Percentiles rank a stretch among this genome's conserved stretches.
Conservation (phyloP, 768 basidiomycete genomes). For the Phylloporus arenicola region DNA sequence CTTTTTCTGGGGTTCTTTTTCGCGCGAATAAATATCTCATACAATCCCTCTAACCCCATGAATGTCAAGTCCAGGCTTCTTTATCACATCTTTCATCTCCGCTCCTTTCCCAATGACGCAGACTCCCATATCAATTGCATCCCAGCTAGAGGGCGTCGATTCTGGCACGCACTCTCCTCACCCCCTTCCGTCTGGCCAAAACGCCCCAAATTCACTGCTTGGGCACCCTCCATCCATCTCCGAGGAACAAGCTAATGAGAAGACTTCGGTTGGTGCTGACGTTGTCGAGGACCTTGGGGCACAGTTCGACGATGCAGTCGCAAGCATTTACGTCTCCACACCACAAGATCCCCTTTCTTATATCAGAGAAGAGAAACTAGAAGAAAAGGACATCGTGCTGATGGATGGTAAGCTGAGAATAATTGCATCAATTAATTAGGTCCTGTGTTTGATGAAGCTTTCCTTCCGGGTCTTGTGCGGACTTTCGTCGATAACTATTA, state of each 20-base stretch:
- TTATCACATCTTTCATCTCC: constrained; percentile 32
- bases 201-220: constrained; percentile 15
- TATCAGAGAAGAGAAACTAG: constrained; percentile 53
- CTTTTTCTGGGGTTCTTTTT: constrained; percentile 14
- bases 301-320: constrained; percentile 29
- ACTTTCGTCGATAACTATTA: constrained; percentile 13
- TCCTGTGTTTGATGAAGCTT: constrained; percentile 11
- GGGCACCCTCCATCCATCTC: constrained; percentile 21
- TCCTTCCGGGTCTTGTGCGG: constrained; percentile 22
- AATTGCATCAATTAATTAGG: constrained; percentile 6
- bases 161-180: constrained; percentile 18
- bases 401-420: constrained; percentile 50
- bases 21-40: constrained; percentile 15
- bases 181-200: constrained; percentile 17
- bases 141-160: constrained; percentile 12
- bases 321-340: constrained; percentile 28
- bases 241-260: background rate
- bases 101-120: constrained; percentile 23
- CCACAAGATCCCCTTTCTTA: constrained; percentile 25
- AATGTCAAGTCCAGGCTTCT: constrained; percentile 28
- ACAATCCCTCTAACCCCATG: constrained; percentile 23
- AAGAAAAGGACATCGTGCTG: constrained; percentile 43
- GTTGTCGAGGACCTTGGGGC: constrained; percentile 5
- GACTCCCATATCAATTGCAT: constrained; percentile 16
- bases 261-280: background rate